Conservation (phyloP, 371 early-diverging fungal genomes). For the Mortierella sp. region DNA sequence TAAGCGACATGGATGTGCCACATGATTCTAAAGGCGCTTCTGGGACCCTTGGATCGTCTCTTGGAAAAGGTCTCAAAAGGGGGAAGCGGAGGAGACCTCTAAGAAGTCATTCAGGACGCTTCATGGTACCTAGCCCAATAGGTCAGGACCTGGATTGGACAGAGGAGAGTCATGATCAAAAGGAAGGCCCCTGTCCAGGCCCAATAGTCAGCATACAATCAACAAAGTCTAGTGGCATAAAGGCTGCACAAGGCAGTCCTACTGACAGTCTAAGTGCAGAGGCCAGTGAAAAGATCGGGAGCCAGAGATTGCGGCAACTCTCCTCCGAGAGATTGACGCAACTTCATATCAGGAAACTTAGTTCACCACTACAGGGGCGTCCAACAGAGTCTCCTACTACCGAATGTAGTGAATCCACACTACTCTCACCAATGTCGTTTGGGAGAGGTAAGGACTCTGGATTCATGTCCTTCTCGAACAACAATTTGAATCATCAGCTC, state of each 20-base stretch:
- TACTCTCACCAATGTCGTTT: slow-evolving; percentile 18
- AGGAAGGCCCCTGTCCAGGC: too few species aligned
- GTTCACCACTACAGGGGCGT: not conserved
- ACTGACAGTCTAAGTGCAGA: too few species aligned
- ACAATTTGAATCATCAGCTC: not conserved
- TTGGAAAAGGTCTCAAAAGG: too few species aligned
- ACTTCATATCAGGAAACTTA: not conserved
- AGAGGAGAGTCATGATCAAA: too few species aligned
- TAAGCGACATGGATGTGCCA: not conserved
- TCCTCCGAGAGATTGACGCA: not conserved
- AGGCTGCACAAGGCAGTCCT: not conserved
- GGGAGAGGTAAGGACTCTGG: slow-evolving; percentile 28
- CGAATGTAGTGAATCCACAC: slow-evolving; percentile 1
- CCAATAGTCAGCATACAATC: not conserved
- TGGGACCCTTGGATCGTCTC: too few species aligned
- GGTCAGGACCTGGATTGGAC: too few species aligned
- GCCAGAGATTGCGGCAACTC: not conserved
- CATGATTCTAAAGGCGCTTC: too few species aligned
- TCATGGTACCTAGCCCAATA: too few species aligned
- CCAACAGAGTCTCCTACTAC: not conserved
- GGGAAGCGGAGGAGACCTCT: too few species aligned
- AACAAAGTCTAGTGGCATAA: not conserved
- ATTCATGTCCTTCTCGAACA: slow-evolving; percentile 13
- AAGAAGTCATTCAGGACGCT: too few species aligned
- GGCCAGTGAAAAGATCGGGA: not conserved